These are phyloP conservation scores for Wakefieldia striispora DNA, from an alignment of 768 basidiomycete genomes.

Conservation along the genomic window DNA sequence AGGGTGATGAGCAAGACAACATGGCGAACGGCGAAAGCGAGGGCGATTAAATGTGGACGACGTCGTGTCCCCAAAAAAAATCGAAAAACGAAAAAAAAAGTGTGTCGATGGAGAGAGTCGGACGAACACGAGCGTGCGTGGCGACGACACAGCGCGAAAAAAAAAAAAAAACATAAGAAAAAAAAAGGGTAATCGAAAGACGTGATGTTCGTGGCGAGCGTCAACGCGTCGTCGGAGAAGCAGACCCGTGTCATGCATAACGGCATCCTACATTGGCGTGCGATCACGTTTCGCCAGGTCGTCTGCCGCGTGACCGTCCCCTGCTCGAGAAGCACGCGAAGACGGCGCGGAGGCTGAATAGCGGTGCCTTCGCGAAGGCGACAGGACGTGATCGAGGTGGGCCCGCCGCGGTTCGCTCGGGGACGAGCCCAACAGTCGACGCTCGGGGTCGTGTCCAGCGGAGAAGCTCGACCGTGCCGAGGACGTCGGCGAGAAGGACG, in stretches of 20 bases:
- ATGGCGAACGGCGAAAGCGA: conserved; percentile 15
- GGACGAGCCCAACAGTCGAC: too few species aligned
- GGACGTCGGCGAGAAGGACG: conserved; percentile 37
- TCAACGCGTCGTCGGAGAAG: too few species aligned
- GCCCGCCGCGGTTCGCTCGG: conserved; percentile 13
- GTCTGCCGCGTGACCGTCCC: conserved; percentile 17
- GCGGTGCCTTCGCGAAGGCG: conserved; percentile 16
- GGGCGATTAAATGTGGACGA: conserved; percentile 26
- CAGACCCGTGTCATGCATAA: conserved; percentile 14
- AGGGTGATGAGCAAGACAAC: conserved; percentile 20
- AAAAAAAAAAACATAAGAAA: background rate
- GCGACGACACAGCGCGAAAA: background rate
- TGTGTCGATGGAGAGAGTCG: background rate
- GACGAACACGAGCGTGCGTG: background rate
- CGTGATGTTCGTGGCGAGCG: too few species aligned
- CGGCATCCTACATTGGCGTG: conserved; percentile 13
- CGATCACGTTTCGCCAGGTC: conserved; percentile 19
- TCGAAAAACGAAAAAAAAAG: too few species aligned
- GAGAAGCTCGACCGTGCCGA: conserved; percentile 24
- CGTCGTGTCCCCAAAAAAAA: too few species aligned
- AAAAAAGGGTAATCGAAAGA: conserved; percentile 1
- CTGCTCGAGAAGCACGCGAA: conserved; percentile 13
- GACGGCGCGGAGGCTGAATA: conserved; percentile 13
- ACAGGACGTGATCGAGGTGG: conserved; percentile 12
- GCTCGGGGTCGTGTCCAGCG: too few species aligned